Conservation (phyloP, 306 rosid species). For the Malus asiatica region DNA sequence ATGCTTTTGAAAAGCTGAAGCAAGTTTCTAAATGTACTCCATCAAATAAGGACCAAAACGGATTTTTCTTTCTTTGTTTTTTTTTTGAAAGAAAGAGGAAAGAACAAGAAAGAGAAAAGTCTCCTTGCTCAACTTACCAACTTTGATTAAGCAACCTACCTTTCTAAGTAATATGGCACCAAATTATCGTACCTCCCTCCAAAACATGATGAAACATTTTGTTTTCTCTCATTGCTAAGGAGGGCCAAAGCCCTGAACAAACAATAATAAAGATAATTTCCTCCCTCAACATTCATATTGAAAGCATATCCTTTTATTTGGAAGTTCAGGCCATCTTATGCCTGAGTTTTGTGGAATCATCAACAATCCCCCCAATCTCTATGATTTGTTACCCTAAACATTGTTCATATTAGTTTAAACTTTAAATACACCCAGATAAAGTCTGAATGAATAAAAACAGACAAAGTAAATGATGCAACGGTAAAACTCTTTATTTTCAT, state of each 20-base stretch:
- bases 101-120: neutral
- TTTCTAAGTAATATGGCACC: neutral
- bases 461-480: neutral
- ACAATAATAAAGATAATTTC: neutral
- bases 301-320: neutral
- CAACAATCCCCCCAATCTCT: neutral
- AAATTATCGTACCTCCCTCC: neutral
- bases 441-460: neutral
- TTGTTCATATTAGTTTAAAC: neutral
- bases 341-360: too few relatives aligned
- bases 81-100: neutral
- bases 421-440: neutral
- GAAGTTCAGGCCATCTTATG: too few relatives aligned
- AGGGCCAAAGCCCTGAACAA: neutral
- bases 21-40: neutral
- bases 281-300: neutral
- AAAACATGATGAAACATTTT: neutral
- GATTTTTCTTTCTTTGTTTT: too few relatives aligned
- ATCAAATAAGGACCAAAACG: neutral
- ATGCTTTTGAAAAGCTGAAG: neutral
- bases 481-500: neutral
- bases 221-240: neutral
- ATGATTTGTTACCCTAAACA: neutral
- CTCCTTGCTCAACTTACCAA: neutral
- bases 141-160: neutral